phyloP scores from a whole-genome alignment of 148 eudicot genomes.

The Polygonum maritimum region DNA sequence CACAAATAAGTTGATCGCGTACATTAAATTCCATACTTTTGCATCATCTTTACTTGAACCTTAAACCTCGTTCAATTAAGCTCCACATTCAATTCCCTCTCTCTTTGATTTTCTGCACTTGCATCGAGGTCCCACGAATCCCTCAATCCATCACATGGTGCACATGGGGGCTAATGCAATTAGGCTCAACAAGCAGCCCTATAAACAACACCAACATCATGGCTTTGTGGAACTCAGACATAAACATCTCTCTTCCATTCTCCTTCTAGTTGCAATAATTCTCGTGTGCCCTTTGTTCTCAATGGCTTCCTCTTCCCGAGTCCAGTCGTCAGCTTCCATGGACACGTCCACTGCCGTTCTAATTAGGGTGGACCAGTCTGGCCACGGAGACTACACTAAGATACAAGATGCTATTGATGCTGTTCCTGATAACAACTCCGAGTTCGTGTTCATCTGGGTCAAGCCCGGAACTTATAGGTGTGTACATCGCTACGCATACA shows the following conservation, averaged over 20 bases:
- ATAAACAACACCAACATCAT: not conserved
- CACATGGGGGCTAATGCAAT: not conserved
- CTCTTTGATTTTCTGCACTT: not conserved
- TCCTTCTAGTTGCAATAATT: not conserved
- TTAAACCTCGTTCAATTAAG: not conserved
- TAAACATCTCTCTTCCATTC: not conserved
- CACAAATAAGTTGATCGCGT: not conserved
- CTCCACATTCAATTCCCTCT: not conserved
- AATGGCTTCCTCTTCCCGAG: not conserved
- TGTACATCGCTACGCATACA: too few relatives aligned
- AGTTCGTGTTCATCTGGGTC: slow-evolving; percentile 50
- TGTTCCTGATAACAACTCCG: slow-evolving; percentile 51
- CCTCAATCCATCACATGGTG: slow-evolving; percentile 2
- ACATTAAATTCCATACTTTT: not conserved
- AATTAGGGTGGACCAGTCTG: slow-evolving; percentile 63
- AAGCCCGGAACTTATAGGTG: slow-evolving; percentile 81
- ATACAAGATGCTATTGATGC: slow-evolving; percentile 71
- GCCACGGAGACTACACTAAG: slow-evolving; percentile 47
- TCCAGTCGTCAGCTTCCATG: slow-evolving; percentile 1
- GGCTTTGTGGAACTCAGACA: not conserved
- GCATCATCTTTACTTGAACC: slow-evolving; percentile 1
- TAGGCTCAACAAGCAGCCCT: not conserved
- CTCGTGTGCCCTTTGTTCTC: not conserved
- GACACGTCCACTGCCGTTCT: slow-evolving; percentile 52
- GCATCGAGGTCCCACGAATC: not conserved